Base-by-base conservation (phyloP, 352 stramenopile genomes). In the Globisporangium middletonii region DNA sequence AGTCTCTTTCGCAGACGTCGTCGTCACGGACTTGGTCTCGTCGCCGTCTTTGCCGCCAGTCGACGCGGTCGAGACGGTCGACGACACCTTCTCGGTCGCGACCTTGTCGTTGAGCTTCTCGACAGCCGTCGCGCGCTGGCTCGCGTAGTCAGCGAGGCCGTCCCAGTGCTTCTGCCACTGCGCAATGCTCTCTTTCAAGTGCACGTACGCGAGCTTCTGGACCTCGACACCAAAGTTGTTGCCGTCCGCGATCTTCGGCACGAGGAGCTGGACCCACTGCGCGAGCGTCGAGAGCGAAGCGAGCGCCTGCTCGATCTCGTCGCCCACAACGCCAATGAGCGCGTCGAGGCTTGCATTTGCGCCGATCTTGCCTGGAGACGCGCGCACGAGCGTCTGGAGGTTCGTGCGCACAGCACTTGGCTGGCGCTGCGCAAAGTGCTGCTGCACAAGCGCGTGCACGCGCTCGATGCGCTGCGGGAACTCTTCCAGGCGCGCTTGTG, bases 191-290 rank as follows among this genome's bases (percentile, higher is more conserved):
- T 88, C 75, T 56, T 87, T 92, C 7, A 94, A 51, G 55, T 88
- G 73, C 64, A 83, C 65, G 65, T 67, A 79, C 35, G 82, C 78
- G 55, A 80, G 76, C 65, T 89, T 88, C 63, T 94, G 83, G 67
- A 94, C 83, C 60, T 94, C 83, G 46, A 94, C 83, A 57, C 83
- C 83, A 71, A 94, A 94, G 67, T 94, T 94, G 72, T 94, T 94
- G 65, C 83, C 83, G 62, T 94, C 83, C 37, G 77, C 77, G 50
- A 92, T 75, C 63, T 82, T 83, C 33, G 83, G 83, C 44, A 92
- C 77, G 28, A 82, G 73, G 55, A 94, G 64, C 55, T 83, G 71
- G 42, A 94, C 86, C 83, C 83, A 94, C 28, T 78, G 60, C 65
- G 83, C 65, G 53, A 93, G 70, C 62, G 68, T 61, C 59, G 84